Evolutionary conservation across 2,329 filamentous ascomycete genomes (phyloP).

Genomic region (Cadophora luteo-olivacea): DNA sequence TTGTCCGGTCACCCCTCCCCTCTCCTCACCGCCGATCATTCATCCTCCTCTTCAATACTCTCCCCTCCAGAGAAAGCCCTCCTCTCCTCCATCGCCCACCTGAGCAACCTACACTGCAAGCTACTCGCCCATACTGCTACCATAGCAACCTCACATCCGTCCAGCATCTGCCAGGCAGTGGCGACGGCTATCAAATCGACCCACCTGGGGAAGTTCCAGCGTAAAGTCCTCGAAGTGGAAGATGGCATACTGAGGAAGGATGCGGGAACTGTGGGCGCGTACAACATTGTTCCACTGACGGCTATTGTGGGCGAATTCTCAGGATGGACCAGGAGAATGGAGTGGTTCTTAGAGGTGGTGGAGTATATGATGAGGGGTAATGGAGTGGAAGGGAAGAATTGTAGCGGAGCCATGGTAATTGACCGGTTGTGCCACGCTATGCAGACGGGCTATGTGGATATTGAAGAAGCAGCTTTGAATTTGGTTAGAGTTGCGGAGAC

Average conservation of each 20-base stretch:
- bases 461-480: conserved; percentile 77
- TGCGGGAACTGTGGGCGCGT: conserved; percentile 82
- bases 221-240: conserved; percentile 85
- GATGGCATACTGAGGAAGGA: conserved; percentile 77
- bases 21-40: conserved; percentile 69
- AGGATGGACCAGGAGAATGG: conserved; percentile 83
- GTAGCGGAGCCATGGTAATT: conserved; percentile 77
- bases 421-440: conserved; percentile 77
- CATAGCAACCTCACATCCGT: conserved; percentile 75
- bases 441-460: conserved; percentile 87
- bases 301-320: conserved; percentile 83
- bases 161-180: conserved; percentile 85
- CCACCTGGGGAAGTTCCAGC: conserved; percentile 82
- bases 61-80: conserved; percentile 85
- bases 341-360: conserved; percentile 82
- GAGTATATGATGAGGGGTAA: conserved; percentile 66
- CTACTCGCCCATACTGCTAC: conserved; percentile 70
- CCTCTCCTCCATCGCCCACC: conserved; percentile 75
- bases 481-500: conserved; percentile 82
- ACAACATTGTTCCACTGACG: conserved; percentile 91
- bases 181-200: conserved; percentile 76
- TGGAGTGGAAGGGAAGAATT: conserved; percentile 45
- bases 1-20: conserved; percentile 93
- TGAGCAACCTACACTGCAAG: conserved; percentile 79
- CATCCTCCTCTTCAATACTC: conserved; percentile 56